These are phyloP conservation scores for Zygoascus flipseniorum DNA, from an alignment of 805 yeast genomes.

Conservation along the genomic window DNA sequence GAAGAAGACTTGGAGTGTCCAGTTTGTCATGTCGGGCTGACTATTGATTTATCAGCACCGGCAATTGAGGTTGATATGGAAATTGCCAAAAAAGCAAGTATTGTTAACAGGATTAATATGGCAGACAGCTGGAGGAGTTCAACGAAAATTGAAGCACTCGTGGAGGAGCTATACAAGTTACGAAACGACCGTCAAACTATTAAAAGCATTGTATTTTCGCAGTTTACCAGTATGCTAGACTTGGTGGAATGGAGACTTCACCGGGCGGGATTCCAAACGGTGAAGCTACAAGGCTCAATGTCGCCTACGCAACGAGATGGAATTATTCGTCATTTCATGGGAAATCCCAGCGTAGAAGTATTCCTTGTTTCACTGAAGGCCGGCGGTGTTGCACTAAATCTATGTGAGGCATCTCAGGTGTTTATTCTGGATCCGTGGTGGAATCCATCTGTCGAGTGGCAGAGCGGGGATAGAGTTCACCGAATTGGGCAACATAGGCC, in stretches of 20 bases:
- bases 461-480: slow-evolving; percentile 95
- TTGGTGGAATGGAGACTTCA: slow-evolving; percentile 91
- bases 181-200: slow-evolving; percentile 83
- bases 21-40: slow-evolving; percentile 87
- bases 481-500: slow-evolving; percentile 96
- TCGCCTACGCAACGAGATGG: slow-evolving; percentile 91
- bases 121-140: slow-evolving; percentile 85
- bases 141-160: slow-evolving; percentile 92
- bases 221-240: slow-evolving; percentile 94
- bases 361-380: slow-evolving; percentile 93
- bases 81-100: slow-evolving; percentile 48
- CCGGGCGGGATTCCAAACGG: slow-evolving; percentile 92
- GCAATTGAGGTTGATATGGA: slow-evolving; percentile 55
- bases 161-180: slow-evolving; percentile 81
- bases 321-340: slow-evolving; percentile 87
- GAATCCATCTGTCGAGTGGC: slow-evolving; percentile 99
- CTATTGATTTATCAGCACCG: slow-evolving; percentile 84
- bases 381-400: slow-evolving; percentile 95
- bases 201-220: slow-evolving; percentile 94
- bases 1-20: slow-evolving; percentile 71
- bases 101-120: slow-evolving; percentile 81
- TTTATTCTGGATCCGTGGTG: slow-evolving; percentile 98
- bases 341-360: slow-evolving; percentile 84
- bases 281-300: slow-evolving; percentile 93
- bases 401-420: slow-evolving; percentile 96